Conservation (phyloP, 2,329 filamentous ascomycete genomes). For the Neonectria neomacrospora region DNA sequence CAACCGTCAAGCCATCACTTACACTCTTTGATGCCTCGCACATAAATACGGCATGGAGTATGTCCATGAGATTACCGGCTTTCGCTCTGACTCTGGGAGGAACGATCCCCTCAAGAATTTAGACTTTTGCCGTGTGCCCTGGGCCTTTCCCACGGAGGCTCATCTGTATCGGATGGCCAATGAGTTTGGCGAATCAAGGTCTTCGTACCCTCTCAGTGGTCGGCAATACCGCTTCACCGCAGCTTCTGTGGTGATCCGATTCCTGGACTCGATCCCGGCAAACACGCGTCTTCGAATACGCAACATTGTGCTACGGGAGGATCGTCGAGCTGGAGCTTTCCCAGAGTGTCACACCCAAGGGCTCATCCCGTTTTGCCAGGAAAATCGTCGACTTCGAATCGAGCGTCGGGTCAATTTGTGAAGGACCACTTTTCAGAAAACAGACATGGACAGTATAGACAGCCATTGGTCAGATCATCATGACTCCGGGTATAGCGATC, state of each 20-base stretch:
- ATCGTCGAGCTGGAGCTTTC: neutral
- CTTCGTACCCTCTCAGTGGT: neutral
- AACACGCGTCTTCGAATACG: slow-evolving; percentile 1
- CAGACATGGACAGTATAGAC: neutral
- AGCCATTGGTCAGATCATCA: too few species aligned
- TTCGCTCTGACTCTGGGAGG: too few species aligned
- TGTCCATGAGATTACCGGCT: too few species aligned
- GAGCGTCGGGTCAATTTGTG: slow-evolving; percentile 22
- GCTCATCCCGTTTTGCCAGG: neutral
- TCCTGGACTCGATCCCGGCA: slow-evolving; percentile 1
- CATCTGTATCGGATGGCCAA: neutral
- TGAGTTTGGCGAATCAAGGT: neutral
- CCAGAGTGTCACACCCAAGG: slow-evolving; percentile 7
- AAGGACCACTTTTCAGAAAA: neutral
- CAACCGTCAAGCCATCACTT: neutral
- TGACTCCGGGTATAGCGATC: too few species aligned
- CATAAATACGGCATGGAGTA: neutral
- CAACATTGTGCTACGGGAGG: slow-evolving; percentile 1
- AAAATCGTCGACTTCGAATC: slow-evolving; percentile 25
- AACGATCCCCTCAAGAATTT: neutral
- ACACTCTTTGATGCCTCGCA: neutral
- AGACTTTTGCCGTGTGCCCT: neutral
- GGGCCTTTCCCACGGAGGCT: neutral
- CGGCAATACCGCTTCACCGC: slow-evolving; percentile 27
- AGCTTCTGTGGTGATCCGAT: slow-evolving; percentile 17